Conservation (phyloP, 2,329 filamentous ascomycete genomes). For the Diatrype stigma region DNA sequence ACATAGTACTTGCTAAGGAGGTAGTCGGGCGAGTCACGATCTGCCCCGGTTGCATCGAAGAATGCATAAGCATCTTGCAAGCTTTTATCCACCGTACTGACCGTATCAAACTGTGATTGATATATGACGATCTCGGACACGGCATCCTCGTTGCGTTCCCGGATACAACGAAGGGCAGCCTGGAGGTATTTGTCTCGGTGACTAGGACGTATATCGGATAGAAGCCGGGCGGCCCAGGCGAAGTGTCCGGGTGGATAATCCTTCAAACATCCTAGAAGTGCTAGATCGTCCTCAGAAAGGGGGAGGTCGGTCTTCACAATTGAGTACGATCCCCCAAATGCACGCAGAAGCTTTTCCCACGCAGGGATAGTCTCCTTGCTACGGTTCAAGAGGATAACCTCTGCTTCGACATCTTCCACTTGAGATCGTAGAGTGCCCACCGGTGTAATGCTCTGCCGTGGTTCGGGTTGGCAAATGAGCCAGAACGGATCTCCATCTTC, state of each 20-base stretch:
- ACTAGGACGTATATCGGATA: conserved; percentile 19
- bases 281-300: conserved; percentile 15
- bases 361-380: conserved; percentile 10
- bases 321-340: conserved; percentile 15
- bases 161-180: conserved; percentile 22
- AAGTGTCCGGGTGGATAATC: conserved; percentile 20
- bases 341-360: conserved; percentile 18
- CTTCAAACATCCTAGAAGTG: conserved; percentile 22
- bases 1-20: conserved; percentile 18
- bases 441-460: conserved; percentile 31
- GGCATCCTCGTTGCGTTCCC: conserved; percentile 19
- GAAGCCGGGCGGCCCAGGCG: conserved; percentile 24
- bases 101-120: conserved; percentile 22
- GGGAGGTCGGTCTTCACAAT: background rate
- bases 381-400: conserved; percentile 15
- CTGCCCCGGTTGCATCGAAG: conserved; percentile 12
- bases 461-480: conserved; percentile 29
- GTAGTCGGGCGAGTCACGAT: conserved; percentile 7
- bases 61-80: conserved; percentile 21
- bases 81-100: conserved; percentile 5
- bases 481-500: conserved; percentile 37
- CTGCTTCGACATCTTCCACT: conserved; percentile 23
- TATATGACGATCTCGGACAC: conserved; percentile 21
- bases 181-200: conserved; percentile 21
- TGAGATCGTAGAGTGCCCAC: conserved; percentile 30